Evolutionary conservation across 2,329 filamentous ascomycete species (phyloP).

Genomic region (Fusarium nurragi): DNA sequence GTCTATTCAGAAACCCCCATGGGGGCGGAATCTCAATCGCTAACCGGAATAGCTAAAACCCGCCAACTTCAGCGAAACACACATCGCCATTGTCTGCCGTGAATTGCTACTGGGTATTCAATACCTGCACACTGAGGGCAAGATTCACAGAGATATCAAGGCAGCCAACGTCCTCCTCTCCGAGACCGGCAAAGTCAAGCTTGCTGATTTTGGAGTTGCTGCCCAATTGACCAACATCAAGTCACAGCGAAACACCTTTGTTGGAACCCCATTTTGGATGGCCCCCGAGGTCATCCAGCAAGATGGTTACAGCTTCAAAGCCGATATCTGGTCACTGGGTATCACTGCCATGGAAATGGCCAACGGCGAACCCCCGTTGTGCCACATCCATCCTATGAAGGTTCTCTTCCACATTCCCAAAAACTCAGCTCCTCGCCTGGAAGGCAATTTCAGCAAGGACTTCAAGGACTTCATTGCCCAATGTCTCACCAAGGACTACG

Average conservation of each 20-base stretch:
- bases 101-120: conserved; percentile 90
- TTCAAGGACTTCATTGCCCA: conserved; percentile 94
- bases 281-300: conserved; percentile 94
- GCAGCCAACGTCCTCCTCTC: conserved; percentile 96
- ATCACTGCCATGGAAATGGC: conserved; percentile 93
- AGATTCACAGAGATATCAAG: conserved; percentile 97
- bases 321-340: conserved; percentile 91
- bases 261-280: conserved; percentile 98
- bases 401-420: conserved; percentile 92
- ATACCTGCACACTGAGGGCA: conserved; percentile 92
- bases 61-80: conserved; percentile 84
- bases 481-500: conserved; percentile 92
- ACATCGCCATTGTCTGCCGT: conserved; percentile 93
- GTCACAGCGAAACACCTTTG: conserved; percentile 96
- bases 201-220: conserved; percentile 96
- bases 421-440: conserved; percentile 82
- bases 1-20: conserved; percentile 32
- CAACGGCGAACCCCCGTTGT: conserved; percentile 87
- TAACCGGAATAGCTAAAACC: conserved; percentile 76
- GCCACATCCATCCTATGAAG: conserved; percentile 90
- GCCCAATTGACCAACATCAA: conserved; percentile 98
- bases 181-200: conserved; percentile 87
- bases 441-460: conserved; percentile 86
- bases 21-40: not conserved
- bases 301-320: conserved; percentile 83